Evolutionary conservation across 1,284 basidiomycete genomes (phyloP), one percentile per base, ranked within the genome.

Genomic region (Lignosus rhinocerotis): DNA sequence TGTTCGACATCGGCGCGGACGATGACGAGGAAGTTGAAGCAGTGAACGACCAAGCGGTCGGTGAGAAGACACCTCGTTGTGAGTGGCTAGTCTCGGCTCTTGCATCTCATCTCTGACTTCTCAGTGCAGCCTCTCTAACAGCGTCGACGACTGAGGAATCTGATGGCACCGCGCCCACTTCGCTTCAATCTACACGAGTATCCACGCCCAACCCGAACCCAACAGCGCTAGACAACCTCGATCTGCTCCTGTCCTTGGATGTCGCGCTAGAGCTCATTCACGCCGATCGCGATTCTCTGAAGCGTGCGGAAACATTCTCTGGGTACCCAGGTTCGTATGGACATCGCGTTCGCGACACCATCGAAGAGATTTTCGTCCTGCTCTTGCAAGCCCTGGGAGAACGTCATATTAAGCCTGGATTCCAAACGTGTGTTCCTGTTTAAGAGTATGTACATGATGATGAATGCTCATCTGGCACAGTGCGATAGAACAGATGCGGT

Each of bases 251-350:
- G 3, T 97, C 94, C 1, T 83, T 99, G 4, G 95, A 98, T 69
- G 85, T 90, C 1, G 94, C 94, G 0, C 79, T 99, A 0, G 91
- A 96, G 68, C 82, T 98, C 32, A 96, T 99, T 57, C 94, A 98
- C 64, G 88, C 92, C 0, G 88, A 94, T 67, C 88, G 96, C 51
- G 94, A 98, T 60, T 85, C 89, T 0, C 80, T 97, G 49, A 98
- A 98, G 73, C 85, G 96, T 9, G 87, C 94, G 2, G 94, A 98
- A 72, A 94, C 90, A 2, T 99, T 97, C 72, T 78, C 82, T 0
- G 83, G 83, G 6, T 98, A 96, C 69, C 93, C 94, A 0, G 92
- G 92, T 0, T 82, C 85, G 61, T 92, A 89, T 60, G 92, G 93
- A 0, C 82, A 83, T 55, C 85, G 90, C 9, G 93, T 97, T 1